These are phyloP conservation scores for Hanseniaspora sp. DNA, from an alignment of 1,139 yeast genomes.

Conservation along the genomic window DNA sequence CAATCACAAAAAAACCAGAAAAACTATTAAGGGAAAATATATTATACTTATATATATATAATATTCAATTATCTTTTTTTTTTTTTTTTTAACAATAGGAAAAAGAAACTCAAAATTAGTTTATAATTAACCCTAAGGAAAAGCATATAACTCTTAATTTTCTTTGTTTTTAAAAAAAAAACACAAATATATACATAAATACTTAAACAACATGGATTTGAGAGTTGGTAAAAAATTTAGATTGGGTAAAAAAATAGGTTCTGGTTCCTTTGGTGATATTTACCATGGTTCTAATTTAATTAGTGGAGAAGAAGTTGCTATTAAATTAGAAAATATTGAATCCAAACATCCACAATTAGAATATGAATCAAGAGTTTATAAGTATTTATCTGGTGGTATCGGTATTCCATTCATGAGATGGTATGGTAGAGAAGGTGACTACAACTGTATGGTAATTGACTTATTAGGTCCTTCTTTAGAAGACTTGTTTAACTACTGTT, in stretches of 20 bases:
- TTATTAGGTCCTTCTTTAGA: conserved; percentile 90
- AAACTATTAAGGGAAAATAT: too few species aligned
- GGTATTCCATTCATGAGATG: conserved; percentile 96
- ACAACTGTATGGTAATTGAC: conserved; percentile 94
- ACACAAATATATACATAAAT: not conserved
- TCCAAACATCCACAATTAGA: conserved; percentile 96
- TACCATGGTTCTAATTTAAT: conserved; percentile 86
- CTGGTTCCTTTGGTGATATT: conserved; percentile 96
- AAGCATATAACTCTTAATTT: not conserved
- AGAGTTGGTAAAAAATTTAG: conserved; percentile 93
- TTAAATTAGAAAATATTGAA: conserved; percentile 76
- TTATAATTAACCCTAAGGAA: too few species aligned
- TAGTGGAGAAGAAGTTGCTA: conserved; percentile 95
- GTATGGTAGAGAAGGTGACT: conserved; percentile 95
- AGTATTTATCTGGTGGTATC: conserved; percentile 89
- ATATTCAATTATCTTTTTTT: too few species aligned
- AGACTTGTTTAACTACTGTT: conserved; percentile 91
- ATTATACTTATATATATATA: too few species aligned
- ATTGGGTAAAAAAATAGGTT: conserved; percentile 91
- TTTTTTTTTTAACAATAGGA: too few species aligned
- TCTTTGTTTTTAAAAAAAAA: not conserved
- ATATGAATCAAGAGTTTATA: conserved; percentile 91
- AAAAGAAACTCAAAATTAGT: too few species aligned
- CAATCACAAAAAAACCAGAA: not conserved
- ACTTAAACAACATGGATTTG: conserved; percentile 41